Base-by-base conservation (phyloP, 1,139 yeast genomes). In the Hyphopichia burtonii region DNA sequence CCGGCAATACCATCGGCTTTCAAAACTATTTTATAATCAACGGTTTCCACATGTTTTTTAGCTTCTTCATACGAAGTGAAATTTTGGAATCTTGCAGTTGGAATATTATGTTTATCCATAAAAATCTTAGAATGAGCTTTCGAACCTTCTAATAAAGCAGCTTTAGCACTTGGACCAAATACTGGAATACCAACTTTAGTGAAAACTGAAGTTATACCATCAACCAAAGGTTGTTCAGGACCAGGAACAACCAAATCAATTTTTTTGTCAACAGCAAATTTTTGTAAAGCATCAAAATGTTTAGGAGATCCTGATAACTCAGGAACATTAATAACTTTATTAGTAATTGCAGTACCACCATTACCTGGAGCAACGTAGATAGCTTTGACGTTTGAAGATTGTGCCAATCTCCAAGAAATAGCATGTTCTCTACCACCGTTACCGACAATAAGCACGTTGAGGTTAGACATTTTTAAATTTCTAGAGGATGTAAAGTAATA, bases 401-500 rank as follows among this genome's bases (percentile, higher is more conserved):
- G 94, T 34, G 86, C 72, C 52, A 94, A 78, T 60, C 86, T 87
- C 97, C 97, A 91, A 16, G 89, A 86, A 51, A 94, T 77, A 42
- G 99, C 98, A 65, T 93, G 98, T 68, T 94, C 99, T 74, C 99
- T 90, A 54, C 99, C 99, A 59, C 99, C 99, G 69, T 87, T 90
- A 58, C 99, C 99, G 55, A 94, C 78, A 50, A 94, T 84, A 50
- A 94, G 83, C 53, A 93, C 71, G 63, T 86, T 89, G 14, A 33
- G 36, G 16, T 33, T 27, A 19, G 36, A 33, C 36, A 33, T 19
- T 17, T 31, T 31, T 15, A 31, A n/a, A 17, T 3, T 31, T 31
- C 9, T 22, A n/a, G n/a, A n/a, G 23, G 23, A 9, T 22, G 23
- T 7, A 22, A 22, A 7, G 23, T 22, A 9, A 7, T 25, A 25